These are phyloP conservation scores for Plasmodium inui DNA, from an alignment of 169 alveolate genomes.

Conservation along the genomic window DNA sequence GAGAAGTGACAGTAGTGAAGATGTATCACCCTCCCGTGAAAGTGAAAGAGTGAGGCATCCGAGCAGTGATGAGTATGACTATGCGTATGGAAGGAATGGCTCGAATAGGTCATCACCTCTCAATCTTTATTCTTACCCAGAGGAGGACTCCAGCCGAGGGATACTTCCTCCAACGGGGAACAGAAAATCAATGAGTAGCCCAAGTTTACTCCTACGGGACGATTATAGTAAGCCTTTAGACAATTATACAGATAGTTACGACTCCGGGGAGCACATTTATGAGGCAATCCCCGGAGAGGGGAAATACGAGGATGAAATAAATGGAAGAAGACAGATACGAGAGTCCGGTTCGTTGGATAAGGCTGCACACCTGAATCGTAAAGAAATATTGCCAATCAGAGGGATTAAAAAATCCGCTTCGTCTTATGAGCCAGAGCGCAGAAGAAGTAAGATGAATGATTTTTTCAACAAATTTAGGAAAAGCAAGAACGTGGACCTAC, in stretches of 20 bases:
- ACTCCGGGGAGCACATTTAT: background rate
- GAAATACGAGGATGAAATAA: background rate
- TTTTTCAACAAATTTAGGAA: slow-evolving; percentile 1
- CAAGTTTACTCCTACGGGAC: background rate
- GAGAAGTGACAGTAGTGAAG: background rate
- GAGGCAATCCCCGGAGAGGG: background rate
- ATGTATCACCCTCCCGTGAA: background rate
- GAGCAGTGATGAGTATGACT: background rate
- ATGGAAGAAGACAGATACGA: background rate
- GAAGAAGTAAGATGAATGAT: background rate
- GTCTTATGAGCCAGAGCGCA: background rate
- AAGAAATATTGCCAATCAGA: background rate
- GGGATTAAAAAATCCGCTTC: background rate
- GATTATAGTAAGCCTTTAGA: background rate
- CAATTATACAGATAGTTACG: background rate
- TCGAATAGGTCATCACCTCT: background rate
- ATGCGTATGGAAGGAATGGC: background rate
- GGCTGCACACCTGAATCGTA: background rate
- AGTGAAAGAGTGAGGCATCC: background rate
- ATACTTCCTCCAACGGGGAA: background rate
- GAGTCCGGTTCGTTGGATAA: background rate
- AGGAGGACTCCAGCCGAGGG: background rate
- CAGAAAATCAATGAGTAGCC: background rate
- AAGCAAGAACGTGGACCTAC: background rate
- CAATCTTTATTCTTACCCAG: background rate